Base-by-base conservation (phyloP, 2,329 filamentous ascomycete genomes). In the Arthrobotrys pseudoclavata region DNA sequence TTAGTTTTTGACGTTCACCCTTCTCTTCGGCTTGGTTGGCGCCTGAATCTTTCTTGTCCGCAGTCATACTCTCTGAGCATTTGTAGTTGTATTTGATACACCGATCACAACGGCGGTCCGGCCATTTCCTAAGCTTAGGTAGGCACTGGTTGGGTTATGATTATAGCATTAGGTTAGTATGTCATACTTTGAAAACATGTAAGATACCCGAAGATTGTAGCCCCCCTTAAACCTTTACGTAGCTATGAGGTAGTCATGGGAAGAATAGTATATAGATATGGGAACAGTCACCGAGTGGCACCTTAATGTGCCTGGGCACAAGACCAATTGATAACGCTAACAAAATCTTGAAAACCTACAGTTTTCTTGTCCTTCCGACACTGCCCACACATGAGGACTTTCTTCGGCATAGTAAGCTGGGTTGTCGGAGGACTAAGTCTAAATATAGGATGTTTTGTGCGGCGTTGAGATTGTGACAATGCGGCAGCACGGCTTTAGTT, bases 71-170 rank as follows among this genome's bases (percentile, higher is more conserved):
- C 10, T 40, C 60, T 1, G 60, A 64, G 26, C 60, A 64, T 34
- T 50, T 50, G n/a, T 42, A 64, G 5, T 50, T 50, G 10, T 31
- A 50, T 18, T 40, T 37, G 6, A 48, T 18, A 18, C 60, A 64
- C 6, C 60, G 60, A 29, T 64, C 60, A 50, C 60, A 64, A 1
- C 60, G 42, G 10, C 42, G 40, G 13, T 20, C 57, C 15, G 60
- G 60, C 60, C 60, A 64, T 50, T 64, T 12, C n/a, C 60, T 22
- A 10, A 31, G 20, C 15, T 34, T 64, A 3, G 60, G 60, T 18
- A 9, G 29, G 13, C 60, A 64, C 60, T 64, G 5, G 12, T 50
- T n/a, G 22, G 18, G 15, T 48, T 26, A 48, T 29, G n/a, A 29
- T 29, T 29, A 29, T 29, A 4, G 26, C 7, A 4, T 7, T 29